phyloP scores from a whole-genome alignment of 345 rosid genomes.

The Euphorbia lathyris region DNA sequence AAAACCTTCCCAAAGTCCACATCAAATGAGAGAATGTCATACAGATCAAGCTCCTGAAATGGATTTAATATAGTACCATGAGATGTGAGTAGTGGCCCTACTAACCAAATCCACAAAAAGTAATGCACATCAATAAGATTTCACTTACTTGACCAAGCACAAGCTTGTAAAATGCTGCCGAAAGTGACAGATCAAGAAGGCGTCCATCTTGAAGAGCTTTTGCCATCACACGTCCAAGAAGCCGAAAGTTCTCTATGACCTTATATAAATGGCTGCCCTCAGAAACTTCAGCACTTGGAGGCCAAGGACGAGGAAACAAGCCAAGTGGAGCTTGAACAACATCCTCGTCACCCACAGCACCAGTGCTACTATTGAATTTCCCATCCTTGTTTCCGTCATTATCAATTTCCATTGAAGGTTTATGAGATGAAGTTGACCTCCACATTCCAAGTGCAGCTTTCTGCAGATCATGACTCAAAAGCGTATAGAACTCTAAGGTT shows the following conservation, averaged over 20 bases:
- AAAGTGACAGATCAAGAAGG: conserved; percentile 82
- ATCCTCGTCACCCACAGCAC: conserved; percentile 40
- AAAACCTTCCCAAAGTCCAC: conserved; percentile 79
- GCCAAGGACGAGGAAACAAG: conserved; percentile 92
- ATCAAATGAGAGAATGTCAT: conserved; percentile 78
- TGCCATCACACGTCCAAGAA: conserved; percentile 96
- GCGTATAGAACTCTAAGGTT: conserved; percentile 95
- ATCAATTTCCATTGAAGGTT: conserved; percentile 52
- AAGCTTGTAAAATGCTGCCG: conserved; percentile 80
- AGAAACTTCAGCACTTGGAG: conserved; percentile 63
- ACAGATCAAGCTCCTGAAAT: conserved; percentile 94
- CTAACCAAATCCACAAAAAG: neutral
- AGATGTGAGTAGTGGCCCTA: neutral
- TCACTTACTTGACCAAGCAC: conserved; percentile 81
- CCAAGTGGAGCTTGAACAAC: conserved; percentile 80
- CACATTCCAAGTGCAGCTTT: conserved; percentile 84
- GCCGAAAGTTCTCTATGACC: conserved; percentile 76
- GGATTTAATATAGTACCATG: conserved; percentile 1
- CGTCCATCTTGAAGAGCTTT: conserved; percentile 99
- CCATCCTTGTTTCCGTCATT: conserved; percentile 48
- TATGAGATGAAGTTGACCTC: conserved; percentile 67
- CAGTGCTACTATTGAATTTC: conserved; percentile 27
- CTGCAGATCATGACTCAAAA: conserved; percentile 90
- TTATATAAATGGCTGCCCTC: conserved; percentile 72
- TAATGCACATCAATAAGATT: neutral